Evolutionary conservation across 768 basidiomycete species (phyloP).

Genomic region (Gautieria morchelliformis): DNA sequence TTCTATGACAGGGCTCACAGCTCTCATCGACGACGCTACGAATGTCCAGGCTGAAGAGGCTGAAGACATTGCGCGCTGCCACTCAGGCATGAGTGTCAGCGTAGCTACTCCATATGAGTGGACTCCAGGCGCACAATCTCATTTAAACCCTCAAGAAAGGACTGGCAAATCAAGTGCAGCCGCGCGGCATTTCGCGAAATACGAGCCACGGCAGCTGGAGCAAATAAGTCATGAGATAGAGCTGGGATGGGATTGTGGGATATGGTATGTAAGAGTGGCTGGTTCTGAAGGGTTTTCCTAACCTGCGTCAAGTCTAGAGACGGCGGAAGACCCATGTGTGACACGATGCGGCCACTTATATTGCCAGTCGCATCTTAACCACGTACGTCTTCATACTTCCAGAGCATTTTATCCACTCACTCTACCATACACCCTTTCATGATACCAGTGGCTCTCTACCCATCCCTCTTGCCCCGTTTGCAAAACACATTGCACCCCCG

Average conservation of each 20-base stretch:
- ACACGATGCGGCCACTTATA: slow-evolving; percentile 7
- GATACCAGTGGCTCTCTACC: slow-evolving; percentile 1
- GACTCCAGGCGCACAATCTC: no score
- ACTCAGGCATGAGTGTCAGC: no score
- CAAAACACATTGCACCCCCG: neutral
- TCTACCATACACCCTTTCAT: neutral
- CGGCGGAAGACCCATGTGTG: slow-evolving; percentile 6
- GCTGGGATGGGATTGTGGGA: slow-evolving; percentile 6
- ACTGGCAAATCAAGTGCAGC: neutral
- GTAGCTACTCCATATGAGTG: no score
- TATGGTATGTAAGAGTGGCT: neutral
- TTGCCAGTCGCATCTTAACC: neutral
- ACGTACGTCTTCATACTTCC: neutral
- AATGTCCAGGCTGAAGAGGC: neutral
- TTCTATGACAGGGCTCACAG: neutral
- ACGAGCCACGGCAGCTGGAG: neutral
- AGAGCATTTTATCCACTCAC: no score
- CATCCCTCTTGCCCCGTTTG: slow-evolving; percentile 3
- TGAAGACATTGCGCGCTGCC: no score
- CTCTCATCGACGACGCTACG: neutral
- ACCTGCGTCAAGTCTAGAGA: neutral
- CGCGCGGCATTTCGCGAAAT: neutral
- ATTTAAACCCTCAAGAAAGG: no score
- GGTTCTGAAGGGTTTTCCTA: neutral
- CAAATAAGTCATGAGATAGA: slow-evolving; percentile 1